phyloP scores from a whole-genome alignment of 345 rosid genomes.

The Lepidium didymum region DNA sequence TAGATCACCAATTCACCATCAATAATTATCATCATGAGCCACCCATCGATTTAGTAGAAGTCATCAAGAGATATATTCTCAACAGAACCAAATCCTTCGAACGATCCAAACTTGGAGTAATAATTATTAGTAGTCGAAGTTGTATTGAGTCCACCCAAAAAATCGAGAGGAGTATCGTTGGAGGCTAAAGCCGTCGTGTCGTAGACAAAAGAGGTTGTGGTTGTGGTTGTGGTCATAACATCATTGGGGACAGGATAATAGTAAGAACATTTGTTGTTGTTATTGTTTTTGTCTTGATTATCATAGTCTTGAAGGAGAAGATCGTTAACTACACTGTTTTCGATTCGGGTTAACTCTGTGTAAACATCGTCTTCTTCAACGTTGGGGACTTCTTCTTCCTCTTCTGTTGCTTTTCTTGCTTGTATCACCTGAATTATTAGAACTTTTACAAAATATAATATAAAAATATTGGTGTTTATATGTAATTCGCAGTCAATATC shows the following conservation, averaged over 20 bases:
- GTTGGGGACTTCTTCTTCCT: constrained; percentile 23
- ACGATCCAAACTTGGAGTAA: constrained; percentile 44
- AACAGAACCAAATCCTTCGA: constrained; percentile 67
- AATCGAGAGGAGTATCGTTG: constrained; percentile 75
- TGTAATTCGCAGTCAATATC: too few species aligned
- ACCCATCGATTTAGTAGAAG: constrained; percentile 37
- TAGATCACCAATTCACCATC: too few species aligned
- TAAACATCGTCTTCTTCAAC: constrained; percentile 44
- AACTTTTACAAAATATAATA: too few species aligned
- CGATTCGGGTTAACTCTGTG: constrained; percentile 41
- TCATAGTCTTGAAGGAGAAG: constrained; percentile 24
- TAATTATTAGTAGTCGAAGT: constrained; percentile 26
- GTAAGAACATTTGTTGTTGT: constrained; percentile 36
- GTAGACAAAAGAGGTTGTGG: constrained; percentile 77
- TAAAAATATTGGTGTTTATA: too few species aligned
- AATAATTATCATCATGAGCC: constrained; percentile 14
- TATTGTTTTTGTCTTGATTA: constrained; percentile 14
- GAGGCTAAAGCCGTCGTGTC: constrained; percentile 66
- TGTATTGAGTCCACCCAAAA: constrained; percentile 57
- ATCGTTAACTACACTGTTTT: constrained; percentile 36
- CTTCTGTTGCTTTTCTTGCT: constrained; percentile 72
- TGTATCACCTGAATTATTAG: constrained; percentile 57
- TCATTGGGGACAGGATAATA: constrained; percentile 42
- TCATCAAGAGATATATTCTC: constrained; percentile 78
- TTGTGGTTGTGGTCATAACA: too few species aligned